Evolutionary conservation across 1,139 yeast species (phyloP).

Genomic region (Geotrichum reessii): DNA sequence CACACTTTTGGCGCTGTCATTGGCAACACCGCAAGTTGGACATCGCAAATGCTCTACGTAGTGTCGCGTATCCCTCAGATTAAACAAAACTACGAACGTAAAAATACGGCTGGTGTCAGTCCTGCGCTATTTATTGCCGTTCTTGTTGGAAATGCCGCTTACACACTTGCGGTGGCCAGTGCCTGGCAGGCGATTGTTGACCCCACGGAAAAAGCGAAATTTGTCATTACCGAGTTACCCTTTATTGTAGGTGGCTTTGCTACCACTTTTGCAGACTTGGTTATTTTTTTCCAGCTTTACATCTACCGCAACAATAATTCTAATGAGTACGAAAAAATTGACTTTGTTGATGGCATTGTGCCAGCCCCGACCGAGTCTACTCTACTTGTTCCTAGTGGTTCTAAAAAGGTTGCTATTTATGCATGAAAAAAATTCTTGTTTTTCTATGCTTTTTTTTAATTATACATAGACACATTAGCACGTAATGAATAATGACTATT

Average conservation of each 20-base stretch:
- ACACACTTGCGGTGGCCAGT: conserved; percentile 58
- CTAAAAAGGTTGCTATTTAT: conserved; percentile 5
- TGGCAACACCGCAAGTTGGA: conserved; percentile 73
- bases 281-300: conserved; percentile 61
- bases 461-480: background rate
- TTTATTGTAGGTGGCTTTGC: conserved; percentile 79
- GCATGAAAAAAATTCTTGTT: too few relatives aligned
- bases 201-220: conserved; percentile 49
- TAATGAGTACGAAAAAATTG: background rate
- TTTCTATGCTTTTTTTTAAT: too few relatives aligned
- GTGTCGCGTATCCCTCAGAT: conserved; percentile 78
- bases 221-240: conserved; percentile 65
- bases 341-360: background rate
- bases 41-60: conserved; percentile 67
- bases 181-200: conserved; percentile 47
- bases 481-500: background rate
- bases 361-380: conserved; percentile 6
- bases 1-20: conserved; percentile 22
- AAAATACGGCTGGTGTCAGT: conserved; percentile 81
- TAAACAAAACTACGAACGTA: conserved; percentile 59
- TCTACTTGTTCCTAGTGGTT: background rate
- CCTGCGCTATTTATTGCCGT: conserved; percentile 73
- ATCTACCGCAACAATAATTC: conserved; percentile 29
- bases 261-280: conserved; percentile 64
- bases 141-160: conserved; percentile 64